A percentile compares a stretch with the other conserved stretches of the same genome.
These are phyloP conservation scores for Neurospora hispaniola DNA, from an alignment of 495 filamentous ascomycete species.

Conservation along the genomic window DNA sequence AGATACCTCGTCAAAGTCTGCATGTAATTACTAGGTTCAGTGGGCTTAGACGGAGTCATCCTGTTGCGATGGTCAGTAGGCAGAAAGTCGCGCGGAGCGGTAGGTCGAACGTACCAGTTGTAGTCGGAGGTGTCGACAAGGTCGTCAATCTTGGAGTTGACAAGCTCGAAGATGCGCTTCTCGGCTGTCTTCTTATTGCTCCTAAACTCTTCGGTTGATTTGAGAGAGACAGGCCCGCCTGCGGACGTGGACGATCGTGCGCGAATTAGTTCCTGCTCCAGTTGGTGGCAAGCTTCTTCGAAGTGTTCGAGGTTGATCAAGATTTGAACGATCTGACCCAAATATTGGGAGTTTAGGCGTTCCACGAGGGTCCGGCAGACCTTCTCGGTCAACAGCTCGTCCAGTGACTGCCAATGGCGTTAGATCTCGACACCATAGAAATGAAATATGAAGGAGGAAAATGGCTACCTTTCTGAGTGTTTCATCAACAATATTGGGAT, in stretches of 20 bases:
- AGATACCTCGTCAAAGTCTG: slow-evolving; percentile 83
- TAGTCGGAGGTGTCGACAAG: slow-evolving; percentile 95
- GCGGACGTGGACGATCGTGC: slow-evolving; percentile 70
- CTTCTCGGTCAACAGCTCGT: slow-evolving; percentile 79
- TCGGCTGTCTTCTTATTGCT: slow-evolving; percentile 91
- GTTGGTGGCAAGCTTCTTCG: slow-evolving; percentile 77
- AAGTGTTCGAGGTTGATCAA: slow-evolving; percentile 96
- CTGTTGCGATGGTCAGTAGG: slow-evolving; percentile 15
- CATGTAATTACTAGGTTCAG: slow-evolving; percentile 83
- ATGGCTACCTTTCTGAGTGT: slow-evolving; percentile 61
- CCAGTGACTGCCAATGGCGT: slow-evolving; percentile 42
- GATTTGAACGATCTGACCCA: slow-evolving; percentile 96
- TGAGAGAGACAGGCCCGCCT: slow-evolving; percentile 60
- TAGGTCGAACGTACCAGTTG: slow-evolving; percentile 52
- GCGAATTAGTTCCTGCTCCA: slow-evolving; percentile 72
- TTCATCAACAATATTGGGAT: slow-evolving; percentile 76
- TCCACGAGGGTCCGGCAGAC: slow-evolving; percentile 87
- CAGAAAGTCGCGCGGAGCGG: background rate
- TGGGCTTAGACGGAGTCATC: slow-evolving; percentile 52
- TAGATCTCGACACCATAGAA: background rate
- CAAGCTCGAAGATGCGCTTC: slow-evolving; percentile 95
- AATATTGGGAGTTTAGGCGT: slow-evolving; percentile 78
- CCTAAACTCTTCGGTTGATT: slow-evolving; percentile 75
- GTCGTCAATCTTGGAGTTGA: slow-evolving; percentile 98
- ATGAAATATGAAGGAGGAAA: no score